A percentile compares a stretch with the other conserved stretches of the same genome.
Conservation (phyloP, 1,284 basidiomycete species). For the Heimioporus retisporus region DNA sequence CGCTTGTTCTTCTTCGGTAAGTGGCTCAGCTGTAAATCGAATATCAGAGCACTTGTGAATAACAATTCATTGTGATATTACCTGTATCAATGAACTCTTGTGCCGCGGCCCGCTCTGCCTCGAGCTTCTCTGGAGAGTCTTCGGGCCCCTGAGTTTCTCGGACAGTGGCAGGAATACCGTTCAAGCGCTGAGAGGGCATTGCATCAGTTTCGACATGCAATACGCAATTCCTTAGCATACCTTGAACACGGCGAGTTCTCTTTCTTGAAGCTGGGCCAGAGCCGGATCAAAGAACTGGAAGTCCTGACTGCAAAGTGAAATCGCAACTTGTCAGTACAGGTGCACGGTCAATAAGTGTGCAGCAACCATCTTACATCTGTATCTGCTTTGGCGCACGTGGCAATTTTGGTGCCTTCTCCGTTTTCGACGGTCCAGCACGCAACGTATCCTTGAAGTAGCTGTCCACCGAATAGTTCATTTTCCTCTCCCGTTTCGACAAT, state of each 20-base stretch:
- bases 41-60: neutral
- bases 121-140: conserved; percentile 88
- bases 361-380: conserved; percentile 65
- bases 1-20: conserved; percentile 88
- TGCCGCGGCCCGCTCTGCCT: conserved; percentile 83
- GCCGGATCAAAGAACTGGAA: conserved; percentile 97
- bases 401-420: conserved; percentile 87
- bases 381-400: conserved; percentile 94
- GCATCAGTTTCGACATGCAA: neutral
- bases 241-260: conserved; percentile 87
- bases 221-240: conserved; percentile 45
- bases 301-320: conserved; percentile 74
- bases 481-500: conserved; percentile 95
- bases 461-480: conserved; percentile 96
- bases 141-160: conserved; percentile 79
- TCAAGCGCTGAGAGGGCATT: conserved; percentile 58
- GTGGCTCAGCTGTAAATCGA: conserved; percentile 73
- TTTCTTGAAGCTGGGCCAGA: conserved; percentile 88
- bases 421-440: conserved; percentile 81
- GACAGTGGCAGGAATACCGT: conserved; percentile 80
- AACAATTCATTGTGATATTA: conserved; percentile 36
- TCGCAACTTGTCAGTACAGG: neutral
- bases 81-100: conserved; percentile 92
- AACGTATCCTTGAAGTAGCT: conserved; percentile 96
- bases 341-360: neutral